A percentile compares a stretch with the other conserved stretches of the same genome.
Conservation (phyloP, 768 basidiomycete species). For the Mycena rosella region DNA sequence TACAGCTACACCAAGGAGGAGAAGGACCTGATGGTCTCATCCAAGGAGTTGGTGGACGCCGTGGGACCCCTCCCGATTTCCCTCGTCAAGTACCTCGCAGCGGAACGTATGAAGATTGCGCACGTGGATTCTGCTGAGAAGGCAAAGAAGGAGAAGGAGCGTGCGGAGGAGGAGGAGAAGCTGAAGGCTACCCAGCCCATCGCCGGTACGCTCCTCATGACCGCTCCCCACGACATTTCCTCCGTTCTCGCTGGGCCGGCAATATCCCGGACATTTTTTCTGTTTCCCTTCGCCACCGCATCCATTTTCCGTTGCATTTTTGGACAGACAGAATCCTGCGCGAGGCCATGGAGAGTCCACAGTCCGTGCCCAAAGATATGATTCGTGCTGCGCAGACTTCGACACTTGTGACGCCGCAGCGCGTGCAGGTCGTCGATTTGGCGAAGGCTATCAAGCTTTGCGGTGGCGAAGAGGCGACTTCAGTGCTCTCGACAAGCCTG, state of each 20-base stretch:
- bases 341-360: neutral
- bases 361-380: neutral
- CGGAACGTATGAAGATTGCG: neutral
- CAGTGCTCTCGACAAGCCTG: neutral
- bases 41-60: too few relatives aligned
- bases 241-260: too few relatives aligned
- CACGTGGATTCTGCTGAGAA: neutral
- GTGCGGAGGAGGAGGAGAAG: neutral
- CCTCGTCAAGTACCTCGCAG: too few relatives aligned
- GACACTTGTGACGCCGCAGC: neutral
- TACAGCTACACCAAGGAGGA: slow-evolving; percentile 12
- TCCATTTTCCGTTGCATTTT: slow-evolving; percentile 5
- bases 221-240: too few relatives aligned
- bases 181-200: too few relatives aligned
- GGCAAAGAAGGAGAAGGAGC: neutral
- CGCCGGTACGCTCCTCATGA: too few relatives aligned
- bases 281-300: neutral
- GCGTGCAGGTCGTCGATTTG: neutral
- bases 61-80: too few relatives aligned
- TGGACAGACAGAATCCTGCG: too few relatives aligned
- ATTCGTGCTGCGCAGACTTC: neutral
- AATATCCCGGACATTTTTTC: slow-evolving; percentile 3
- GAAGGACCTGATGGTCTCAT: slow-evolving; percentile 23
- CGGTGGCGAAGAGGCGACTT: neutral
- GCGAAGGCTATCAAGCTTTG: neutral